Evolutionary conservation across 345 rosid species (phyloP), one percentile per base, ranked within the genome.

Genomic region (Rhizophora mangle): DNA sequence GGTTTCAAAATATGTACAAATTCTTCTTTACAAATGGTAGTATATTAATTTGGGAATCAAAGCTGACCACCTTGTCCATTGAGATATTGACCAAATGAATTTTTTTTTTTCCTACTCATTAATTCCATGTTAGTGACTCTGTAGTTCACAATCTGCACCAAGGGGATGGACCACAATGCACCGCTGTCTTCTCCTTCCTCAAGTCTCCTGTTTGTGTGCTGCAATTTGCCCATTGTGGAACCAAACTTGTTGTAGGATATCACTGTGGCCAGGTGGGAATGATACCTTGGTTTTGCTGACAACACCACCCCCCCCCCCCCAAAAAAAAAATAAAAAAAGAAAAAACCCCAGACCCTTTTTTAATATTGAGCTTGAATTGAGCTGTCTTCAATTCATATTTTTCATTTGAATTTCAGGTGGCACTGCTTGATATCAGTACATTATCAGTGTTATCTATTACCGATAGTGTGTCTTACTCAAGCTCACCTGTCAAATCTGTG

Each of bases 211-310:
- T 91, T 47, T 72, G 79, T 70, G 65, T 81, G 37, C 71, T 91
- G 59, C 78, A 73, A 64, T 86, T 89, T 72, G 76, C 86, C 51
- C 81, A 84, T 61, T 79, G 56, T 75, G 86, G 88, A 69, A 70
- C 66, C 71, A 85, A 76, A 82, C 92, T 93, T 70, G 91, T 85
- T 49, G 93, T 90, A 32, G 97, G 94, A 67, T 90, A 86, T 86
- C 79, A 83, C 62, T 87, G 93, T 83, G 93, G 94, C 76, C 81
- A 67, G 81, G 98, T 93, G 68, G 67, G 83, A 79, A 65, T 81
- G 67, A 73, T 52, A 64, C 61, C 11, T 67, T 6, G 16, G 57
- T 60, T 72, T 60, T 24, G 60, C 60, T 13, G 1, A 24, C 60
- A 22, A 24, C 60, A 24, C 31, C 60, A 31, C 16, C 10, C 60